Percentiles rank a stretch among this genome's conserved stretches.
Conservation (phyloP, 768 basidiomycete genomes). For the Sistotremastrum niveocremeum region DNA sequence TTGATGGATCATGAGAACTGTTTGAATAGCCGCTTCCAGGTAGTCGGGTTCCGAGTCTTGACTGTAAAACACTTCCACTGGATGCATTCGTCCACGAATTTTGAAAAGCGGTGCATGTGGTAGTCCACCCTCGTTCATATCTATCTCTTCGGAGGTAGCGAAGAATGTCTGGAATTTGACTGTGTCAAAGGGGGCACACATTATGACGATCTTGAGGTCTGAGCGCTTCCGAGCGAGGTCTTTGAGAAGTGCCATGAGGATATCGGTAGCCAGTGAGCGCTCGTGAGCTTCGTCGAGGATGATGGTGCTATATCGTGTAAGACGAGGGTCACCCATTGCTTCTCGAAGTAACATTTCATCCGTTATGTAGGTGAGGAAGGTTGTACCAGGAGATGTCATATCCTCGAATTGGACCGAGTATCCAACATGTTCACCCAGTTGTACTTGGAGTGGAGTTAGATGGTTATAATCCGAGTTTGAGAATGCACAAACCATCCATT, state of each 20-base stretch:
- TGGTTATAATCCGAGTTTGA: background rate
- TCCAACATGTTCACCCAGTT: slow-evolving; percentile 28
- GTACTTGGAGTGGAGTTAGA: slow-evolving; percentile 1
- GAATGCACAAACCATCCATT: slow-evolving; percentile 15
- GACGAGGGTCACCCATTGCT: slow-evolving; percentile 15
- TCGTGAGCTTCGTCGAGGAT: slow-evolving; percentile 35
- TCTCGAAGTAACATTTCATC: slow-evolving; percentile 30
- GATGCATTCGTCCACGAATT: slow-evolving; percentile 26
- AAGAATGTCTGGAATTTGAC: slow-evolving; percentile 18
- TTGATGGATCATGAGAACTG: slow-evolving; percentile 26
- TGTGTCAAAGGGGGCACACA: slow-evolving; percentile 32
- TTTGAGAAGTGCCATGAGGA: slow-evolving; percentile 30
- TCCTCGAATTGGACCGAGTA: slow-evolving; percentile 35
- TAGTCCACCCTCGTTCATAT: slow-evolving; percentile 2
- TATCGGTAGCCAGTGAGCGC: slow-evolving; percentile 30
- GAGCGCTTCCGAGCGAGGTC: slow-evolving; percentile 11
- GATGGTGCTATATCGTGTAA: slow-evolving; percentile 26
- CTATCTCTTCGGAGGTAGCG: slow-evolving; percentile 15
- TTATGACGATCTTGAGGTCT: slow-evolving; percentile 29
- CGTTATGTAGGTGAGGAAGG: slow-evolving; percentile 31
- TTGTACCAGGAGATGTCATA: slow-evolving; percentile 14
- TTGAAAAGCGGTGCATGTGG: slow-evolving; percentile 23
- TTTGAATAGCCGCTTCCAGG: slow-evolving; percentile 23
- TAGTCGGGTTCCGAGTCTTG: slow-evolving; percentile 20
- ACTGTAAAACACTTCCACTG: slow-evolving; percentile 23